These are phyloP conservation scores for Solanum chiquidenum DNA, from an alignment of 257 asterid species.

Conservation along the genomic window DNA sequence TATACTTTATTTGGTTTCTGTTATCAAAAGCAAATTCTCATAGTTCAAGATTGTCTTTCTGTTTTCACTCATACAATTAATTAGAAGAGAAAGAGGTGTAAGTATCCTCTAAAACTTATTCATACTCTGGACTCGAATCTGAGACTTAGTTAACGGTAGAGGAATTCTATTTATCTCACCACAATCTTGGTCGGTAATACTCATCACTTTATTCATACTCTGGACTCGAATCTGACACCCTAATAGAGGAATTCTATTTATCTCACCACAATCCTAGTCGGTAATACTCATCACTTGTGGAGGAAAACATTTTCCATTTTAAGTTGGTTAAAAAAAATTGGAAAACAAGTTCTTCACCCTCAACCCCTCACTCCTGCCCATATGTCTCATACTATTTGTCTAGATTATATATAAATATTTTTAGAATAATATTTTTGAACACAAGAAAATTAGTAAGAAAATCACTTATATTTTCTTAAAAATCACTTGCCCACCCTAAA, in stretches of 20 bases:
- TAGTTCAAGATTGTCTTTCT: not conserved
- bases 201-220: not conserved
- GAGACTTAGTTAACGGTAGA: not conserved
- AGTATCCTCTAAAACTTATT: not conserved
- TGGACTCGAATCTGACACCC: too few relatives aligned
- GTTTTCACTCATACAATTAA: not conserved
- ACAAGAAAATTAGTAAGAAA: too few relatives aligned
- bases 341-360: too few relatives aligned
- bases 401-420: too few relatives aligned
- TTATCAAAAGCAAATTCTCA: not conserved
- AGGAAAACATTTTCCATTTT: too few relatives aligned
- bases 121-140: not conserved
- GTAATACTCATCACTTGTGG: not conserved
- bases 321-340: too few relatives aligned
- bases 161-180: not conserved
- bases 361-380: not conserved
- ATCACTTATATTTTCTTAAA: too few relatives aligned
- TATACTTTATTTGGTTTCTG: not conserved
- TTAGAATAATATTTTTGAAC: too few relatives aligned
- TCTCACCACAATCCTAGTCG: not conserved
- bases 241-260: not conserved
- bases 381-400: not conserved
- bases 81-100: not conserved
- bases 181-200: not conserved
- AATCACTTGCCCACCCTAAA: not conserved